These are phyloP conservation scores for Fusarium fracticaudum DNA, from an alignment of 2,329 filamentous ascomycete genomes.

Conservation along the genomic window DNA sequence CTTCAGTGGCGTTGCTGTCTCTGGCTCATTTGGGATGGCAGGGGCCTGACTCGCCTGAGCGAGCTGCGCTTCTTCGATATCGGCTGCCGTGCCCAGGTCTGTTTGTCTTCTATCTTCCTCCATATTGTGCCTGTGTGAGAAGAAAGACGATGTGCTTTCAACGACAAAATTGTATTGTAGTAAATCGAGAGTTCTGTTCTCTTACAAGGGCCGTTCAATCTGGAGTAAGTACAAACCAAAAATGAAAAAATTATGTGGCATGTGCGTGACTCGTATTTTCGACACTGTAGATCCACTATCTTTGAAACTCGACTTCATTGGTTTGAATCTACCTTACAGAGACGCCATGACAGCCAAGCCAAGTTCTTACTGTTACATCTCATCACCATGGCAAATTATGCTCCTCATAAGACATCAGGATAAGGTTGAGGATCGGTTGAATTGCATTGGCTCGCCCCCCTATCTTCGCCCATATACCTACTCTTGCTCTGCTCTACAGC, in stretches of 20 bases:
- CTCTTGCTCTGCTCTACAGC: conserved; percentile 35
- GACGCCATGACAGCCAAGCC: conserved; percentile 19
- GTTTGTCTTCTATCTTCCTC: conserved; percentile 78
- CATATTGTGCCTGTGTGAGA: conserved; percentile 58
- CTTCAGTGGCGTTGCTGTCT: conserved; percentile 59
- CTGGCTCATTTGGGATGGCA: conserved; percentile 20
- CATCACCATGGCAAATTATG: conserved; percentile 29
- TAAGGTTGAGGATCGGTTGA: conserved; percentile 34
- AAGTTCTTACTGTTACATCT: not conserved
- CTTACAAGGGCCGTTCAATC: not conserved
- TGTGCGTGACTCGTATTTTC: conserved; percentile 18
- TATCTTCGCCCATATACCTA: conserved; percentile 42
- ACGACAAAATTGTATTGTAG: not conserved
- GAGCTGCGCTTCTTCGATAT: conserved; percentile 64
- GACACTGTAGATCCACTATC: conserved; percentile 40
- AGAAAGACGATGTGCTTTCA: not conserved
- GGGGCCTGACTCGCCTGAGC: conserved; percentile 45
- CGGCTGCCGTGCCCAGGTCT: conserved; percentile 75
- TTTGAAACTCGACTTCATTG: conserved; percentile 28
- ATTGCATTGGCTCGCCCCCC: conserved; percentile 47
- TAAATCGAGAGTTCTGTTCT: not conserved
- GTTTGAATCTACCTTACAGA: not conserved
- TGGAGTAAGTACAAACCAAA: not conserved
- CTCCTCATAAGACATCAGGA: not conserved
- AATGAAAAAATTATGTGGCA: conserved; percentile 34